A percentile compares a stretch with the other conserved stretches of the same genome.
Conservation (phyloP, 2,329 filamentous ascomycete genomes). For the Sarocladium kiliense region DNA sequence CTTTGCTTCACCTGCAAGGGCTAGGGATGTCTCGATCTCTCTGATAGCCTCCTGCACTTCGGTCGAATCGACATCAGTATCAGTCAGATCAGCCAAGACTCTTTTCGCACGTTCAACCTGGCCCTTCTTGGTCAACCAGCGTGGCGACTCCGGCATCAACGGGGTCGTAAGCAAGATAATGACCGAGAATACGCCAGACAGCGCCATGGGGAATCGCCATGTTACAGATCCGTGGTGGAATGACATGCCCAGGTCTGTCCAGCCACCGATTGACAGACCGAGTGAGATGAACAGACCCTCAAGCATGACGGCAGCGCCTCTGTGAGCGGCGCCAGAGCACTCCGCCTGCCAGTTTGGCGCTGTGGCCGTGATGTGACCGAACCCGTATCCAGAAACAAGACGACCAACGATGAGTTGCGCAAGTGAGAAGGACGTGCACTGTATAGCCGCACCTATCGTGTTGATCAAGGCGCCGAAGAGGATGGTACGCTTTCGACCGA, state of each 20-base stretch:
- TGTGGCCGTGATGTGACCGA: constrained; percentile 33
- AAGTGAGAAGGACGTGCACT: constrained; percentile 8
- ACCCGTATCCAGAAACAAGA: constrained; percentile 23
- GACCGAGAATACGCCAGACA: constrained; percentile 36
- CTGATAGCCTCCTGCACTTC: too few species aligned
- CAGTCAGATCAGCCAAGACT: background rate
- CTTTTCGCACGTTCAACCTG: background rate
- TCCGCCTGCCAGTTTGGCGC: constrained; percentile 33
- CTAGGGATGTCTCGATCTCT: background rate
- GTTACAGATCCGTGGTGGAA: constrained; percentile 26
- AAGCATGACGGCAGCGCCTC: constrained; percentile 26
- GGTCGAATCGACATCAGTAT: too few species aligned
- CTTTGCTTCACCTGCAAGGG: too few species aligned
- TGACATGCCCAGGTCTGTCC: constrained; percentile 34
- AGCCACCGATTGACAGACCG: constrained; percentile 29
- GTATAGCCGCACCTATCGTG: background rate
- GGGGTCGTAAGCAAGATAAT: constrained; percentile 23
- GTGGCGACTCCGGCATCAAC: constrained; percentile 27
- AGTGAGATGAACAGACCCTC: constrained; percentile 26
- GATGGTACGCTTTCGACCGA: constrained; percentile 36
- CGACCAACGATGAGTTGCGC: constrained; percentile 23
- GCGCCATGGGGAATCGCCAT: constrained; percentile 40
- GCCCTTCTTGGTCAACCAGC: constrained; percentile 10
- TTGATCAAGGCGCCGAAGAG: constrained; percentile 15
- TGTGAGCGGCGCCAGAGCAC: constrained; percentile 23